Evolutionary conservation across 2,329 filamentous ascomycete genomes (phyloP), one percentile per base, ranked within the genome.

Genomic region (Phoma sp.): DNA sequence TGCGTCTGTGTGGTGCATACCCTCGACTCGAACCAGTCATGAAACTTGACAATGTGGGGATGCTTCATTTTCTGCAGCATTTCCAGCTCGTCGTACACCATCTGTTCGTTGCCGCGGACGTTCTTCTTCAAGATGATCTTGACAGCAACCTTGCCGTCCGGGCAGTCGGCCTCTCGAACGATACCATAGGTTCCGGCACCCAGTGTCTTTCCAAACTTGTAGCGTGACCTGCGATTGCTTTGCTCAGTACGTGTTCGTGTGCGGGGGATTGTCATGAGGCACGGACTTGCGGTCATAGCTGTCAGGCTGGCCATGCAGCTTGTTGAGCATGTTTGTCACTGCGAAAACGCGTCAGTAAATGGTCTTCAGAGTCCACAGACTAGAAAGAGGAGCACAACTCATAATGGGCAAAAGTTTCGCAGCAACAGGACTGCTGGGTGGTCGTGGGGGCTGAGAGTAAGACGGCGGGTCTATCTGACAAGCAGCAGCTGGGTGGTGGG

Each of bases 51-150:
- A 74, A 99, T 99, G 77, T 98, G 92, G 47, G 92, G 90, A 75
- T 99, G 95, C 72, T 92, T 85, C 72, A 99, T 86, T 54, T 86
- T 86, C 78, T 97, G 92, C 61, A 99, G 84, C 87, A 99, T 92
- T 64, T 92, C 85, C 68, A 99, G 83, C 80, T 99, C 95, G 76
- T 99, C 95, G 75, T 96, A 95, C 33, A 99, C 95, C 95, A 99
- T 99, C 76, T 89, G 87, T 81, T 99, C 95, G 69, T 98, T 98
- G 62, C 93, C 93, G 76, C 93, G 96, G 74, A 99, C 93, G 78
- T 96, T 98, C 82, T 96, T 97, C 85, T 99, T 99, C 71, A 98
- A 82, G 76, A 99, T 99, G 75, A 99, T 98, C 84, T 99, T 99
- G 77, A 99, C 86, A 33, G 95, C 95, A 57, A 96, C 93, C 82